Evolutionary conservation across 331 rosid genomes (phyloP).

Genomic region (Arachis monticola): DNA sequence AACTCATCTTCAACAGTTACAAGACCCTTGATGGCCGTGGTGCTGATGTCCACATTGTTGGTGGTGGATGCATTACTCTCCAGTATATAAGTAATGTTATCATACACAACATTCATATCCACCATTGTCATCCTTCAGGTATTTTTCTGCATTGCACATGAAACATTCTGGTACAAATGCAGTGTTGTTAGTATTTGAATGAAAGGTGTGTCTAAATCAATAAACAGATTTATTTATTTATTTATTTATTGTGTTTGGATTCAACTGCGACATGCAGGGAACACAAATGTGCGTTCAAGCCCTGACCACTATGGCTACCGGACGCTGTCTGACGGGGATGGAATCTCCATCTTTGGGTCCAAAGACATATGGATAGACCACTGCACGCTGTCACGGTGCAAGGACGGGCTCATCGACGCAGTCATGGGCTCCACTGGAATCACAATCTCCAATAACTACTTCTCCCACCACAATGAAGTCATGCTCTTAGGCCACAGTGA

Average conservation of each 20-base stretch:
- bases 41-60: constrained; percentile 92
- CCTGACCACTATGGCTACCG: constrained; percentile 83
- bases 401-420: constrained; percentile 82
- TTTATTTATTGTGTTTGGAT: no score
- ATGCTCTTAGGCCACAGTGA: constrained; percentile 94
- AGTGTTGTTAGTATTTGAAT: no score
- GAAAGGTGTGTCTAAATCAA: no score
- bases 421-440: constrained; percentile 90
- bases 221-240: no score
- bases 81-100: constrained; percentile 91
- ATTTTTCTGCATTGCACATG: neutral
- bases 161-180: no score
- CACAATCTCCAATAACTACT: constrained; percentile 84
- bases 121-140: constrained; percentile 92
- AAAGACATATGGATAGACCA: constrained; percentile 95
- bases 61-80: constrained; percentile 94
- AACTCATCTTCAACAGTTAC: constrained; percentile 86
- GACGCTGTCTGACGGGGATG: constrained; percentile 86
- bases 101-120: constrained; percentile 89
- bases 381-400: constrained; percentile 85
- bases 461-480: constrained; percentile 91
- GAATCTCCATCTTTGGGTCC: constrained; percentile 83
- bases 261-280: constrained; percentile 46
- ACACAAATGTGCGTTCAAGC: constrained; percentile 79
- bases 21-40: constrained; percentile 96